Evolutionary conservation across 2,329 filamentous ascomycete genomes (phyloP), one percentile per base, ranked within the genome.

Genomic region (Microcyclospora pomicola): DNA sequence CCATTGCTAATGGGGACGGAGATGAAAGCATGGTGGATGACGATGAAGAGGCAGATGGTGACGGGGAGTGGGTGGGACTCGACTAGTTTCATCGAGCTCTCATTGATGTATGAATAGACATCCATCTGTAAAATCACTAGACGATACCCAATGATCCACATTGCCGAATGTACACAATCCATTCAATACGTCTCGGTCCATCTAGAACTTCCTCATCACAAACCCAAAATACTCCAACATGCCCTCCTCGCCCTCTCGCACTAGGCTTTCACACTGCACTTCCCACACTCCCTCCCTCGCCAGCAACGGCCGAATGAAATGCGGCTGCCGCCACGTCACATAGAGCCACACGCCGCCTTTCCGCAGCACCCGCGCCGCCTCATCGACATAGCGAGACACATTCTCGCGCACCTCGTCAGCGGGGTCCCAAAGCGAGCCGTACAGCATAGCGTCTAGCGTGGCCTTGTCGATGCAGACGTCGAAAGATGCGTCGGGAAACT

Each of bases 261-360:
- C n/a, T n/a, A n/a, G n/a, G n/a, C n/a, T n/a, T n/a, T n/a, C n/a
- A n/a, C n/a, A n/a, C n/a, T n/a, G n/a, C n/a, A n/a, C n/a, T n/a
- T n/a, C n/a, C n/a, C n/a, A n/a, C n/a, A n/a, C n/a, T n/a, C n/a
- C n/a, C n/a, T n/a, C n/a, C n/a, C n/a, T n/a, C n/a, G n/a, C n/a
- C n/a, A n/a, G n/a, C 13, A 72, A 51, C 10, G 65, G 66, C 47
- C 55, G 62, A 33, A 73, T 64, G 42, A 74, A 73, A 49, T 72
- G 70, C 10, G 67, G 67, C 41, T 73, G 71, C 29, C 69, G 55
- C 47, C 65, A 75, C 0, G 71, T 72, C 30, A 59, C 44, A 27
- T 56, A 58, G 6, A 59, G 35, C 13, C 51, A 58, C 10, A 51
- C 40, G 12, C 55, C 55, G 12, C 44, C 47, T 13, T 47, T 39